Base-by-base conservation (phyloP, 345 rosid species). In the Hibiscus trionum region DNA sequence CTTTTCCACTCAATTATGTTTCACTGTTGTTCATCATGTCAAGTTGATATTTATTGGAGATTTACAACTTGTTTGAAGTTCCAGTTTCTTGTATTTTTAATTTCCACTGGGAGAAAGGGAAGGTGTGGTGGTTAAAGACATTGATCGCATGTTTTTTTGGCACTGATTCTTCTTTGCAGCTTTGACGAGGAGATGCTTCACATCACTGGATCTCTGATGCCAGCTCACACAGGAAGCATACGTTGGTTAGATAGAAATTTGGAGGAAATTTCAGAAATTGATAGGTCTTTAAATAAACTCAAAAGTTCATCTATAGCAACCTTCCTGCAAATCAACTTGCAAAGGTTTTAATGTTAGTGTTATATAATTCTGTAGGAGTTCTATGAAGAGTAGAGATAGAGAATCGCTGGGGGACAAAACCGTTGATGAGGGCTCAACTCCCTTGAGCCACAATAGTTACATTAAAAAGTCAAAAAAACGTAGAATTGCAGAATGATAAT, bases 131-230 rank as follows among this genome's bases (percentile, higher is more conserved):
- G 58, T 67, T 11, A 66, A 26, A 0, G 21, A 50, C 21, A 5
- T 16, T 9, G n/a, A 57, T 21, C 59, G 57, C 5, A 4, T 64
- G 56, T 53, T 16, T 24, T 24, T 75, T 73, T 78, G 63, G 59
- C 42, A 16, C 58, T 63, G 57, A 44, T 77, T 65, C n/a, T 77
- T 65, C n/a, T 53, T 63, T 84, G 85, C 87, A 91, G 93, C 80
- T 80, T 88, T 66, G 90, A 91, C 77, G 88, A 87, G 77, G 96
- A 93, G 79, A 84, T 83, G 29, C 75, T 88, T 77, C 90, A 86
- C 78, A 87, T 90, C 71, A 80, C 78, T 53, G 93, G 98, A 49
- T 88, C 98, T 8, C 72, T 91, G 61, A 73, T 80, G 61, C 79
- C 84, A 24, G 81, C 72, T 50, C 77, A 80, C 73, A 90, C 95